These are phyloP conservation scores for Ampelomyces quisqualis DNA, from an alignment of 2,329 filamentous ascomycete genomes.

Conservation along the genomic window DNA sequence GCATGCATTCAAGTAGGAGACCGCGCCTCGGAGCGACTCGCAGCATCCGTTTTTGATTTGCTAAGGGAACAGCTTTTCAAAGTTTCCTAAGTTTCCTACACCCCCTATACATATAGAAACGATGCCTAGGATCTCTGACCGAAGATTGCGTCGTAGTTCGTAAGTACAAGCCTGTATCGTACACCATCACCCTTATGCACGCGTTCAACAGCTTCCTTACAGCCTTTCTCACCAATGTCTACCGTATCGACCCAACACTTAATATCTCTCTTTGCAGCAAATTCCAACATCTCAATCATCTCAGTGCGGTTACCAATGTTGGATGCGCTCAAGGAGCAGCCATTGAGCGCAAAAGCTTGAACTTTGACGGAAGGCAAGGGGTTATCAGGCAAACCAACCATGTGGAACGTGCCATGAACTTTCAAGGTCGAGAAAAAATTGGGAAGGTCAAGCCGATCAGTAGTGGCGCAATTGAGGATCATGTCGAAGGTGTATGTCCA, in stretches of 20 bases:
- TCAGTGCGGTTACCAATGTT: conserved; percentile 54
- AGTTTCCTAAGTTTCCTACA: too few relatives aligned
- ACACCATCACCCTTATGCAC: conserved; percentile 69
- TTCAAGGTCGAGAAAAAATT: conserved; percentile 78
- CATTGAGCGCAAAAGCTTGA: conserved; percentile 74
- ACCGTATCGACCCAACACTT: conserved; percentile 64
- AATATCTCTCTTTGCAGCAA: conserved; percentile 54
- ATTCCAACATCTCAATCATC: conserved; percentile 55
- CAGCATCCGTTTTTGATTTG: too few relatives aligned
- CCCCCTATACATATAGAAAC: too few relatives aligned
- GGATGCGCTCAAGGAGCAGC: conserved; percentile 56
- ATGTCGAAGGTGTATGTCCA: conserved; percentile 68
- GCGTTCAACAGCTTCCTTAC: conserved; percentile 68
- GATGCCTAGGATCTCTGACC: conserved; percentile 48
- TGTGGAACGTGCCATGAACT: conserved; percentile 78
- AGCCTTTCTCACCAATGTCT: conserved; percentile 68
- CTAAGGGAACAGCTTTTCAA: too few relatives aligned
- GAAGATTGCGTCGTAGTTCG: conserved; percentile 67
- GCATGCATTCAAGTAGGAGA: too few relatives aligned
- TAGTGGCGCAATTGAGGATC: conserved; percentile 73
- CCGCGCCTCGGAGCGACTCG: too few relatives aligned
- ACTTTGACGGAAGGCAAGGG: conserved; percentile 70
- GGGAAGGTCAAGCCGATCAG: conserved; percentile 65
- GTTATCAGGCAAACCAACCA: conserved; percentile 76
- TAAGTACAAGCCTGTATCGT: conserved; percentile 70